Base-by-base conservation (phyloP, 768 basidiomycete genomes). In the Mycena kentingensis region DNA sequence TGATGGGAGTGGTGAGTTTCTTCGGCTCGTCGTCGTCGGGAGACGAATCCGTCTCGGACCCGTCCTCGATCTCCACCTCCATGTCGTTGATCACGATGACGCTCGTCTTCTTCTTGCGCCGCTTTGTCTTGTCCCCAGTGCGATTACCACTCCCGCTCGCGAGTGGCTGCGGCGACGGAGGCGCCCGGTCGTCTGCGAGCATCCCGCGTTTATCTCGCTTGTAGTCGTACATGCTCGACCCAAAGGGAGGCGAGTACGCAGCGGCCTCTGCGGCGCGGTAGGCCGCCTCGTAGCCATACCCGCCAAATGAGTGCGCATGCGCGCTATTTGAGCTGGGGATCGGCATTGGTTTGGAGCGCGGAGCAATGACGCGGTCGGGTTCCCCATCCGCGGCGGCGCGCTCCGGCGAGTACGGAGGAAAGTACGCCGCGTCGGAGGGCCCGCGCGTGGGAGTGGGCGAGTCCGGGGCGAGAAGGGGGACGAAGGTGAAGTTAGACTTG, bases 241-340 rank as follows among this genome's bases (percentile, higher is more conserved):
- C 54, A 22, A 60, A 55, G 18, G 54, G 54, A 18, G 54, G 54
- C 3, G 54, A 55, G 31, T 60, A 60, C 22, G 58, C 58, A 3
- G 54, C 58, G 26, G 58, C 54, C 48, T 60, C 58, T 11, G 58
- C 58, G 13, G 58, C 58, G 32, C 58, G 51, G 51, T 60, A 60
- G 18, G 35, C 11, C 21, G 29, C 31, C 15, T 50, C 58, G 38
- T 49, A 39, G 45, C 38, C 49, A 31, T 45, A 60, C 11, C 51
- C 53, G n/a, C 22, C 12, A 24, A 19, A 21, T 12, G 48, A 25
- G 6, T 44, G 50, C 19, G 27, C 38, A 15, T 32, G 18, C 11
- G 35, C 25, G 21, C 34, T 32, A 25, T 35, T 12, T 11, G 42
- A 19, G 34, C 19, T 27, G 37, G 27, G 25, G 27, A 19, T 24